Base-by-base conservation (phyloP, 1,139 yeast genomes). In the Geotrichum reessii region DNA sequence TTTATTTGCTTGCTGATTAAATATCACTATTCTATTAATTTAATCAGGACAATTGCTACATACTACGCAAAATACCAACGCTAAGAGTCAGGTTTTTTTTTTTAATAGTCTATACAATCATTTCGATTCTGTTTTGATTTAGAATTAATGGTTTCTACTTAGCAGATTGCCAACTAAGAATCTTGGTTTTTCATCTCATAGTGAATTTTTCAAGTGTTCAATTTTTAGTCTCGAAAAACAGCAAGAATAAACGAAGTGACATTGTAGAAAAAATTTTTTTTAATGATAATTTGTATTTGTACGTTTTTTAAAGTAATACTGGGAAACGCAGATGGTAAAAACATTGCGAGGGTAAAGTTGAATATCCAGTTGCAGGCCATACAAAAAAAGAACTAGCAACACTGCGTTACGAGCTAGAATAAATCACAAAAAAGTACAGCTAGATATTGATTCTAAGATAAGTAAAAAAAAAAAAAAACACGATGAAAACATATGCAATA, bases 371-470 rank as follows among this genome's bases (percentile, higher is more conserved):
- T 74, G 70, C 82, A 82, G 56, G 84, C 75, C 14, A 86, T 81
- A 63, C 83, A 77, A 44, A 77, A 44, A 83, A 72, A 42, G 86
- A 81, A 73, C 70, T 69, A 76, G 85, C 73, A 69, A 76, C 58
- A 59, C 85, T 78, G 70, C 86, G 78, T 73, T 81, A 85, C 71
- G 82, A 75, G 55, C 82, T 75, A 62, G 83, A 82, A 82, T 83
- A 80, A 60, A 83, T 77, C 71, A 75, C 78, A 2, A 74, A 81
- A 78, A 81, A 76, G 76, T 82, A 82, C 56, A 81, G 75, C 85
- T 85, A 82, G 66, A 78, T 76, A 62, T 79, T 81, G 46, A 81
- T 85, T 85, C 87, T 87, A 84, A 1, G 88, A 82, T 14, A 87
- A 82, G 59, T 86, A 86, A 52, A 84, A 81, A 48, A 87, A 59